Conservation (phyloP, 2,329 filamentous ascomycete species). For the Colletotrichum sp. region DNA sequence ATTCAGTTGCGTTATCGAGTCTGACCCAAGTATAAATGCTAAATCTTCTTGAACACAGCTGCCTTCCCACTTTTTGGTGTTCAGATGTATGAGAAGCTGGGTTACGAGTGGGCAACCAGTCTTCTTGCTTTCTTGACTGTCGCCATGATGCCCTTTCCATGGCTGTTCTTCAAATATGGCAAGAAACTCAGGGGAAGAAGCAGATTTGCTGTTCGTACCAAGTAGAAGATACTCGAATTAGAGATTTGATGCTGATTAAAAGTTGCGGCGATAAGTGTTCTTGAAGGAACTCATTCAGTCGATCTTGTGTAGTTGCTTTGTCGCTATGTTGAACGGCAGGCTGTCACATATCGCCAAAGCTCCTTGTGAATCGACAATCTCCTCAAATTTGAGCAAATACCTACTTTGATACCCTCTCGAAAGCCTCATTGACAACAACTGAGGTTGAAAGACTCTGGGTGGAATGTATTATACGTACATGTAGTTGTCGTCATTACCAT, state of each 20-base stretch:
- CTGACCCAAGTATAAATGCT: background rate
- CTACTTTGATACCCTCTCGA: background rate
- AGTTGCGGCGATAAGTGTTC: background rate
- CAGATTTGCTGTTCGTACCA: conserved; percentile 46
- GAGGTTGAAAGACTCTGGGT: background rate
- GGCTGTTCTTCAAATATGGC: conserved; percentile 65
- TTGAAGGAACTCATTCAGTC: background rate
- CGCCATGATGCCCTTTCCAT: conserved; percentile 67
- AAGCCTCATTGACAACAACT: background rate
- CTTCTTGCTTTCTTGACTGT: conserved; percentile 66
- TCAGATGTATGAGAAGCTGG: conserved; percentile 73
- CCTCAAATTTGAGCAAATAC: background rate
- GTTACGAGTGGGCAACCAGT: conserved; percentile 71
- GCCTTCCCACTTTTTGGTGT: conserved; percentile 77
- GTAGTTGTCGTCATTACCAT: background rate
- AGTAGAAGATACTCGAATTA: background rate
- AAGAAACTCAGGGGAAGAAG: conserved; percentile 60
- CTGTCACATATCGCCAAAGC: background rate
- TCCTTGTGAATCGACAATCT: background rate
- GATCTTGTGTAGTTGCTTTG: background rate
- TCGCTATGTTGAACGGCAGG: background rate
- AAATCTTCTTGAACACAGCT: conserved; percentile 47
- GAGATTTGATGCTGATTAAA: background rate
- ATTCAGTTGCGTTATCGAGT: background rate
- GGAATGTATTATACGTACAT: background rate